These are phyloP conservation scores for Penicillium verrucosum DNA, from an alignment of 2,329 filamentous ascomycete species.

Conservation along the genomic window DNA sequence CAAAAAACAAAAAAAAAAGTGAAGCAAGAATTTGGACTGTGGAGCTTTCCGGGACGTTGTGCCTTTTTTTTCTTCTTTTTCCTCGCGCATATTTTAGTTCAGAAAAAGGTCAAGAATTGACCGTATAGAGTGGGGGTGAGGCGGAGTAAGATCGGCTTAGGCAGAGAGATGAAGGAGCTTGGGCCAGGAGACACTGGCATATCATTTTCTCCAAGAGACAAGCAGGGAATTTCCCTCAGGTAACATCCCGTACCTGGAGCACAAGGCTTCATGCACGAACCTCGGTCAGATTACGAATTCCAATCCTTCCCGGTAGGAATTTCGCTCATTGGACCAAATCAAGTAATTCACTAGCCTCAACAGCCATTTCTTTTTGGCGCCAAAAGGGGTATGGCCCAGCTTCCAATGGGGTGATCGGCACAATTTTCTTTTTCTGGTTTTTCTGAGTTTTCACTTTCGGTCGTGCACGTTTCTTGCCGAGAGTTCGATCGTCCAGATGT, in stretches of 20 bases:
- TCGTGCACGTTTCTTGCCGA: slow-evolving; percentile 15
- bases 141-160: slow-evolving; percentile 31
- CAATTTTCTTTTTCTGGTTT: slow-evolving; percentile 8
- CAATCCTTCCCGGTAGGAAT: slow-evolving; percentile 25
- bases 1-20: not conserved
- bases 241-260: slow-evolving; percentile 24
- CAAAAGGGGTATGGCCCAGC: slow-evolving; percentile 26
- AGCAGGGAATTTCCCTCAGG: slow-evolving; percentile 3
- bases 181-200: slow-evolving; percentile 26
- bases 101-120: slow-evolving; percentile 10
- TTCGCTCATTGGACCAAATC: slow-evolving; percentile 31
- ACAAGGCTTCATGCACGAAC: slow-evolving; percentile 26
- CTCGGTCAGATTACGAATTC: slow-evolving; percentile 28
- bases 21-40: slow-evolving; percentile 22
- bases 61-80: slow-evolving; percentile 7
- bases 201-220: slow-evolving; percentile 3
- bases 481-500: slow-evolving; percentile 11
- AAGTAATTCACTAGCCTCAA: slow-evolving; percentile 21
- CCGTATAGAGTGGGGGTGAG: slow-evolving; percentile 21
- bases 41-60: slow-evolving; percentile 20
- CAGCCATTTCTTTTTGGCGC: slow-evolving; percentile 15
- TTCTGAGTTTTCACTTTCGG: not conserved
- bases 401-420: slow-evolving; percentile 26
- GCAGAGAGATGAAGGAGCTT: slow-evolving; percentile 29
- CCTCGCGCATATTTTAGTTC: slow-evolving; percentile 8